Conservation (phyloP, 495 filamentous ascomycete species). For the Cladorrhinum samala region DNA sequence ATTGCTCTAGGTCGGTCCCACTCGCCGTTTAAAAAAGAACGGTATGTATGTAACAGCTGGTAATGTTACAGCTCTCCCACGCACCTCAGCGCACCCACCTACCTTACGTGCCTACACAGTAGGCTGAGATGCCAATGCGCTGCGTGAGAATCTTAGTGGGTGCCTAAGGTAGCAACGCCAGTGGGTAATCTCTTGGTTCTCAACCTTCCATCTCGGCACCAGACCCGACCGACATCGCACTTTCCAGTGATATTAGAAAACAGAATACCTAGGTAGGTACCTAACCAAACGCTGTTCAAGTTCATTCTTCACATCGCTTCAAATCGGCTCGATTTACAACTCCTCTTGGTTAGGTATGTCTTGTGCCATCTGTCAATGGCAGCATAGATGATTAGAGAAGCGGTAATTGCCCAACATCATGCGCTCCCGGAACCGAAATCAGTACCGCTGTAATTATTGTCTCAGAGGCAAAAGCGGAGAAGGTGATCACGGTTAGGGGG, state of each 20-base stretch:
- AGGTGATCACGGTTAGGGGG: slow-evolving; percentile 1
- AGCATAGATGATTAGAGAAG: background rate
- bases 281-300: background rate
- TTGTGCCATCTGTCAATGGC: background rate
- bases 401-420: background rate
- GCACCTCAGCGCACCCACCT: background rate
- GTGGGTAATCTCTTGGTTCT: background rate
- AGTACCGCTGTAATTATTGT: background rate
- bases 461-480: background rate
- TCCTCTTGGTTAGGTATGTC: background rate
- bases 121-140: too few relatives aligned
- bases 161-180: background rate
- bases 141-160: background rate
- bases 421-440: too few relatives aligned
- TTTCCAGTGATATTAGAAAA: background rate
- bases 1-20: background rate
- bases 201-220: background rate
- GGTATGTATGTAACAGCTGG: background rate
- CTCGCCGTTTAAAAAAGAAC: background rate
- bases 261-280: background rate
- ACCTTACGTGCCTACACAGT: background rate
- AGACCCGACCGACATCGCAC: slow-evolving; percentile 1
- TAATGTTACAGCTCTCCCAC: background rate
- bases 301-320: background rate
- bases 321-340: background rate